Evolutionary conservation across 805 yeast genomes (phyloP).

Genomic region (Wickerhamomyces strasburgensis): DNA sequence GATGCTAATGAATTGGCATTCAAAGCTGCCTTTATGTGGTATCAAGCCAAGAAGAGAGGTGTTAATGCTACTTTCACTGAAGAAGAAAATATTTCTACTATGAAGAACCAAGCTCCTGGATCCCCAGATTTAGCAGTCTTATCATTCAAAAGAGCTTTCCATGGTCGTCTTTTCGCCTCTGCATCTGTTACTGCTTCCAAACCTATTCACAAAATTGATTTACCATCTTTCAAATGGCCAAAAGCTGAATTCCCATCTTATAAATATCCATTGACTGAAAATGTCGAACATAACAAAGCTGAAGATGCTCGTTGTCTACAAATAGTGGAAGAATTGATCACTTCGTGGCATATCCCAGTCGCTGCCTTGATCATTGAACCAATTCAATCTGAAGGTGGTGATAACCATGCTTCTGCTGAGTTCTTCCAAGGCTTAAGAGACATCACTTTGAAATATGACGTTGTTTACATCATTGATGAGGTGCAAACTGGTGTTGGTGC

Average conservation of each 20-base stretch:
- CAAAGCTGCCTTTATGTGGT: conserved; percentile 84
- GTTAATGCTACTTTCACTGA: conserved; percentile 50
- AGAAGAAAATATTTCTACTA: conserved; percentile 68
- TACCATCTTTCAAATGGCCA: conserved; percentile 97
- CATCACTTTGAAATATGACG: conserved; percentile 63
- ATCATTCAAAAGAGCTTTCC: conserved; percentile 87
- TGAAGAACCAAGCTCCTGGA: conserved; percentile 84
- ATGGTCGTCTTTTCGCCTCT: conserved; percentile 90
- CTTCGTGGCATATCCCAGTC: conserved; percentile 67
- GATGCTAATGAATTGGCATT: conserved; percentile 87
- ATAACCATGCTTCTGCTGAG: conserved; percentile 72
- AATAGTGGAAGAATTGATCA: conserved; percentile 66
- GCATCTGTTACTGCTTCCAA: conserved; percentile 89
- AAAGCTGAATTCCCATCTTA: conserved; percentile 87
- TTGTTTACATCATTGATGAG: conserved; percentile 75
- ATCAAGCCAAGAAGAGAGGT: conserved; percentile 67
- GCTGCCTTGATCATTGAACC: conserved; percentile 92
- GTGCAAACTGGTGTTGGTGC: conserved; percentile 92
- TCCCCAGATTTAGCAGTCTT: conserved; percentile 81
- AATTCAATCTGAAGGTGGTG: conserved; percentile 89
- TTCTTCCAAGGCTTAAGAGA: conserved; percentile 84
- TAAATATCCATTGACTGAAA: conserved; percentile 74
- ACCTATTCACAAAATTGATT: conserved; percentile 88
- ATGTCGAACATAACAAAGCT: conserved; percentile 55
- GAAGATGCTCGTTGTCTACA: conserved; percentile 82